Conservation (phyloP, 495 filamentous ascomycete species). For the Aspergillus sparsus region DNA sequence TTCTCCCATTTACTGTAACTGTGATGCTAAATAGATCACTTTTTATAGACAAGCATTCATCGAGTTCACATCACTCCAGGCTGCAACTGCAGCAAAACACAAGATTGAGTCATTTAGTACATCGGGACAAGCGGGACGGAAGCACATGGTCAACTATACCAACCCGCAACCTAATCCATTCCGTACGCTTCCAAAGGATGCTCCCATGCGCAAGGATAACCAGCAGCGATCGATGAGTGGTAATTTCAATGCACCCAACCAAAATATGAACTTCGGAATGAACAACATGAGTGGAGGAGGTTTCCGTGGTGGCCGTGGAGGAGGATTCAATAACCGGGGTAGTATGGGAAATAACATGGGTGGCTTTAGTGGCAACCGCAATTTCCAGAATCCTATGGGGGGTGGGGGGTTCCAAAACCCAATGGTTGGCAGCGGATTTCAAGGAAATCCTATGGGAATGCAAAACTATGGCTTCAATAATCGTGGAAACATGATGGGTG, state of each 20-base stretch:
- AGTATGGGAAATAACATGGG: slow-evolving; percentile 40
- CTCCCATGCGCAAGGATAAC: slow-evolving; percentile 72
- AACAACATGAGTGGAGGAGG: slow-evolving; percentile 41
- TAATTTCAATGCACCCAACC: slow-evolving; percentile 31
- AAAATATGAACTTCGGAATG: slow-evolving; percentile 39
- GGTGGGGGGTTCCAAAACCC: slow-evolving; percentile 55
- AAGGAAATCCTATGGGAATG: slow-evolving; percentile 57
- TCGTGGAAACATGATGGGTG: slow-evolving; percentile 65
- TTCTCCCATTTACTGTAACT: background rate
- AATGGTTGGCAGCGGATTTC: slow-evolving; percentile 67
- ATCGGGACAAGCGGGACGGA: slow-evolving; percentile 60
- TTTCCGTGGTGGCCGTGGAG: slow-evolving; percentile 54
- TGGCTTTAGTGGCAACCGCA: slow-evolving; percentile 49
- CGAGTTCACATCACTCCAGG: slow-evolving; percentile 80
- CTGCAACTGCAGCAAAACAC: slow-evolving; percentile 81
- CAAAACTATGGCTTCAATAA: slow-evolving; percentile 62
- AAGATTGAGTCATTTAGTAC: slow-evolving; percentile 66
- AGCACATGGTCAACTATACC: slow-evolving; percentile 72
- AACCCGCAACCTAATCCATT: slow-evolving; percentile 82
- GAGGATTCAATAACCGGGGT: slow-evolving; percentile 45
- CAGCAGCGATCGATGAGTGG: slow-evolving; percentile 36
- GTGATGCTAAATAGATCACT: slow-evolving; percentile 14
- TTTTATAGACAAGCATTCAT: slow-evolving; percentile 79
- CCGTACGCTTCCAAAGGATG: slow-evolving; percentile 88
- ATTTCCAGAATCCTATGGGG: slow-evolving; percentile 57